Conservation (phyloP, 2,329 filamentous ascomycete species). For the Hortaea sp. region DNA sequence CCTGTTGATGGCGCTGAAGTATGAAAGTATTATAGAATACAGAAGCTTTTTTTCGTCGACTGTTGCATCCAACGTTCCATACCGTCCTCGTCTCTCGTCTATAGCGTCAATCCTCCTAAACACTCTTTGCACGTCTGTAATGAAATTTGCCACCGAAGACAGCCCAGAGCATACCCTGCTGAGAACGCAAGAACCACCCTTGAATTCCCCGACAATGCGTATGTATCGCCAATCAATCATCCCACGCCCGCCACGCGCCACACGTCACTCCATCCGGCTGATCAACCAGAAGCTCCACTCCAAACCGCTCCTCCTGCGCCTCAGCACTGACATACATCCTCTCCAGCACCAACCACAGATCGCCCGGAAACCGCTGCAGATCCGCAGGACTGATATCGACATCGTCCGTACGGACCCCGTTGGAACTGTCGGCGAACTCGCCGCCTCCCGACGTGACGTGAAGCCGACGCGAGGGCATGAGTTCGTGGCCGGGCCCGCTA, state of each 20-base stretch:
- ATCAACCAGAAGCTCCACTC: conserved; percentile 38
- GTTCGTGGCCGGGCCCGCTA: conserved; percentile 46
- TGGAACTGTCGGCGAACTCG: conserved; percentile 60
- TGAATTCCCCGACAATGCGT: no score
- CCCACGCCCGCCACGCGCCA: conserved; percentile 37
- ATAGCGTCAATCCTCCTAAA: no score
- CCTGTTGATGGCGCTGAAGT: neutral
- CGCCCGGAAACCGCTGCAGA: conserved; percentile 36
- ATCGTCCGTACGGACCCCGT: conserved; percentile 57
- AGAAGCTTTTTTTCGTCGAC: neutral
- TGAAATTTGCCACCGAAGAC: no score
- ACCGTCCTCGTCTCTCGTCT: no score
- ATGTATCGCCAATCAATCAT: conserved; percentile 17
- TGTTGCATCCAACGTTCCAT: neutral
- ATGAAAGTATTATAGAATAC: neutral
- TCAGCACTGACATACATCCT: conserved; percentile 53
- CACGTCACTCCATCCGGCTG: conserved; percentile 32
- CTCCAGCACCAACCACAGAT: conserved; percentile 74
- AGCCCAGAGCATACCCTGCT: no score
- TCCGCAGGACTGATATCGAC: conserved; percentile 61
- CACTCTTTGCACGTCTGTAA: no score
- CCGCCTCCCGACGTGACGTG: conserved; percentile 61
- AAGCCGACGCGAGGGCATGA: conserved; percentile 48
- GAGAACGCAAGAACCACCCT: no score
- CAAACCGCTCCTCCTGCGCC: conserved; percentile 40